phyloP scores from a whole-genome alignment of 352 stramenopile genomes.

The Globisporangium emineosum region DNA sequence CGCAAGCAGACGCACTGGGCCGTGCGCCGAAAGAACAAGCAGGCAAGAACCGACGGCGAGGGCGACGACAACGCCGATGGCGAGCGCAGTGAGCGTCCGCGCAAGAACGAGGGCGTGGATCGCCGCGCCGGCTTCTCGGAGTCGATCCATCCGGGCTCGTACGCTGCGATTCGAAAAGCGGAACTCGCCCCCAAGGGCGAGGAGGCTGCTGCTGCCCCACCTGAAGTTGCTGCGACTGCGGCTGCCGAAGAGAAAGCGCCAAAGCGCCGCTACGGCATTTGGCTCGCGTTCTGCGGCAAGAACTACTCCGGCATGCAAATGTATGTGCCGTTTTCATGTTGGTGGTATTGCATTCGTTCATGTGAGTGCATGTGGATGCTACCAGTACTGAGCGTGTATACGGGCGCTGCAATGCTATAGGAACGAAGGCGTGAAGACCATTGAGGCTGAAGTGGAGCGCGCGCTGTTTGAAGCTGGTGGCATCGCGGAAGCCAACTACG shows the following conservation, averaged over 20 bases:
- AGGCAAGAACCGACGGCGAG: slow-evolving; percentile 24
- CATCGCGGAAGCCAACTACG: slow-evolving; percentile 89
- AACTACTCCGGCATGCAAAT: slow-evolving; percentile 90
- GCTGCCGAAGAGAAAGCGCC: slow-evolving; percentile 13
- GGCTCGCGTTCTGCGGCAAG: slow-evolving; percentile 87
- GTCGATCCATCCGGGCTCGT: slow-evolving; percentile 69
- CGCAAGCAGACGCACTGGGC: slow-evolving; percentile 66
- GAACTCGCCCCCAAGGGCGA: slow-evolving; percentile 12
- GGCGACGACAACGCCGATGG: slow-evolving; percentile 18
- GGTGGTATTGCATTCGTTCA: not conserved
- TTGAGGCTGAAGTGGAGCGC: slow-evolving; percentile 88
- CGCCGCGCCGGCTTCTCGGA: slow-evolving; percentile 56
- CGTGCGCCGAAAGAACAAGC: slow-evolving; percentile 74
- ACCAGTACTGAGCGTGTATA: not conserved
- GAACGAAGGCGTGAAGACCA: slow-evolving; percentile 87
- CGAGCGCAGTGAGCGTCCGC: slow-evolving; percentile 17
- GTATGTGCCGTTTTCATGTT: slow-evolving; percentile 28
- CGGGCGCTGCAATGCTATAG: slow-evolving; percentile 20
- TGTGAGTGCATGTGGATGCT: not conserved
- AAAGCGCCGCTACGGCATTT: slow-evolving; percentile 79
- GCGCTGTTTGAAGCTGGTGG: slow-evolving; percentile 84
- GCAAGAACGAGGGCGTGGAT: slow-evolving; percentile 30
- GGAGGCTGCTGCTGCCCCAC: slow-evolving; percentile 2
- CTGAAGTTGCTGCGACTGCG: not conserved
- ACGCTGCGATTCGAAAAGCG: slow-evolving; percentile 46